These are phyloP conservation scores for Nepenthes mirabilis DNA, from an alignment of 148 eudicot species.

Conservation along the genomic window DNA sequence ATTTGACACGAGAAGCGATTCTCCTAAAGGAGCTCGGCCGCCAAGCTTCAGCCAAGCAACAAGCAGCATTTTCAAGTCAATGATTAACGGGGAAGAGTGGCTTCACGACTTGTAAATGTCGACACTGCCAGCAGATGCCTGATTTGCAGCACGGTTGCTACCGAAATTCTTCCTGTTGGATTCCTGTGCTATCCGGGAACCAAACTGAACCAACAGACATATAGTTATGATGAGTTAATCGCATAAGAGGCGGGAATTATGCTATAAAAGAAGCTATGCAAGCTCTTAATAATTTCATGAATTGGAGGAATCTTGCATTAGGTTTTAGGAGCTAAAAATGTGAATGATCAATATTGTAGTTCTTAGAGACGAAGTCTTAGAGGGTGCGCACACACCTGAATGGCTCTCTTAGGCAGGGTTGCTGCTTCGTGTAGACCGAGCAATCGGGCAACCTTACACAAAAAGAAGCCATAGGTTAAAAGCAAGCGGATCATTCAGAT, in stretches of 20 bases:
- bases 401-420: constrained; percentile 83
- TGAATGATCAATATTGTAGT: too few relatives aligned
- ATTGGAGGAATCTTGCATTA: too few relatives aligned
- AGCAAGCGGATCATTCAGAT: neutral
- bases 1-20: too few relatives aligned
- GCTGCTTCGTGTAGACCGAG: constrained; percentile 77
- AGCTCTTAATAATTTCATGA: too few relatives aligned
- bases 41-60: too few relatives aligned
- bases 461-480: neutral
- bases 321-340: too few relatives aligned
- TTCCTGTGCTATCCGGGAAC: constrained; percentile 86
- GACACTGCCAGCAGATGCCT: constrained; percentile 78
- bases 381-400: constrained; percentile 38
- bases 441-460: constrained; percentile 62
- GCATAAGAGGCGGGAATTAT: too few relatives aligned
- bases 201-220: constrained; percentile 42
- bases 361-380: neutral
- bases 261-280: too few relatives aligned
- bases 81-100: too few relatives aligned
- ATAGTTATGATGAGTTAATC: too few relatives aligned
- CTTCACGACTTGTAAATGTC: constrained; percentile 19
- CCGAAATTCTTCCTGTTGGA: constrained; percentile 84
- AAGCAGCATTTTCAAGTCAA: too few relatives aligned
- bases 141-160: constrained; percentile 90
- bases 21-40: too few relatives aligned